Conservation (phyloP, 2,329 filamentous ascomycete genomes). For the Colletotrichum siamense region DNA sequence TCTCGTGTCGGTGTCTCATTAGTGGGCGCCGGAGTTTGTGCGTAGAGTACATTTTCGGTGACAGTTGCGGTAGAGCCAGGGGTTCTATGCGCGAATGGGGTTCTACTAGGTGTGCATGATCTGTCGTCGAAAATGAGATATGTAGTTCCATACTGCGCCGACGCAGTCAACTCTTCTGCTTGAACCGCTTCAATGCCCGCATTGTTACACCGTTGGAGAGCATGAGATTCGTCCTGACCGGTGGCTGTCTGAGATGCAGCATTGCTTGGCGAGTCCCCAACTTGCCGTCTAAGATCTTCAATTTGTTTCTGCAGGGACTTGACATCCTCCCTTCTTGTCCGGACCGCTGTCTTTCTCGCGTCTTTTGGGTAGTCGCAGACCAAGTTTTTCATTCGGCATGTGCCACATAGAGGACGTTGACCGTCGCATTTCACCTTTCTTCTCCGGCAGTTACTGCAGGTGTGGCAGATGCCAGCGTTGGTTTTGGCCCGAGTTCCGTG, state of each 20-base stretch:
- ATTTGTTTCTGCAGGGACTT: not conserved
- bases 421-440: not conserved
- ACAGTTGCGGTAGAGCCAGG: not conserved
- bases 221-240: not conserved
- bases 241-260: not conserved
- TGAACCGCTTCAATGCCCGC: not conserved
- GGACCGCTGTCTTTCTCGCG: not conserved
- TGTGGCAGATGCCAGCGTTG: not conserved
- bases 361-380: not conserved
- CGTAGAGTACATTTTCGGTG: not conserved
- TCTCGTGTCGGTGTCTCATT: not conserved
- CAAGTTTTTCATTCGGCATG: not conserved
- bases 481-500: not conserved
- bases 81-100: not conserved
- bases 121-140: not conserved
- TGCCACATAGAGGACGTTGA: not conserved
- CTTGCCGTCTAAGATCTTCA: not conserved
- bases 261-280: not conserved
- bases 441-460: not conserved
- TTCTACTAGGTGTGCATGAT: not conserved
- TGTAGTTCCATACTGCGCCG: not conserved
- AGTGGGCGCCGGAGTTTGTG: not conserved
- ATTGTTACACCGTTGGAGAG: not conserved
- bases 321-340: not conserved
- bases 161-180: not conserved